Evolutionary conservation across 1,139 yeast genomes (phyloP), one percentile per base, ranked within the genome.

Genomic region (Protomyces macrosporus): DNA sequence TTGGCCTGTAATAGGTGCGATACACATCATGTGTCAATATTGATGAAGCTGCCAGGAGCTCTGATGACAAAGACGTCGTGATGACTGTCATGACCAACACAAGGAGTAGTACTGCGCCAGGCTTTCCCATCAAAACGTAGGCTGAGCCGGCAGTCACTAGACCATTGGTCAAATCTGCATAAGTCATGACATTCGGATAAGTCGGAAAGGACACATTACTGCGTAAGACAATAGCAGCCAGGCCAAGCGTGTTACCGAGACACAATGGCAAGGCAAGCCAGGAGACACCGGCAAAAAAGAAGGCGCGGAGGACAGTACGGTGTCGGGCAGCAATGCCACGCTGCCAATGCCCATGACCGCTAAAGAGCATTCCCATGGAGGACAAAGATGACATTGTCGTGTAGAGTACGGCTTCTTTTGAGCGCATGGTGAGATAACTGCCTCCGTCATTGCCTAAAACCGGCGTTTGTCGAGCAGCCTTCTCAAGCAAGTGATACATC

Each of bases 51-150:
- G 83, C 82, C 66, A 81, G 79, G 53, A 79, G 70, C 68, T 81
- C 83, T 33, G 82, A 80, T 2, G 82, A 78, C 67, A 78, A 76
- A 0, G 84, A 79, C 1, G 83, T 78, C 1, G 83, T 80, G 4
- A 78, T 81, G 1, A 83, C 78, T 71, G 81, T 74, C 74, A 80
- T 81, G 6, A 81, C 76, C 79, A 80, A 78, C 51, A 79, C 71
- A 57, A 81, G 68, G 42, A 79, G 75, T 70, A 79, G 72, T 7
- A 75, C 77, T 1, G 78, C 74, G 9, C 83, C 84, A 9, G 77
- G 75, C 62, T 76, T 78, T 2, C 83, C 83, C 73, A 80, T 71
- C 35, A 80, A 67, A 45, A 77, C 75, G 51, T 74, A 73, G 5
- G 80, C 81, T 10, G 80, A 75, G 9, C 79, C 78, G 10, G 79